These are phyloP conservation scores for Globisporangium heterothallicum DNA, from an alignment of 352 stramenopile species.

Conservation along the genomic window DNA sequence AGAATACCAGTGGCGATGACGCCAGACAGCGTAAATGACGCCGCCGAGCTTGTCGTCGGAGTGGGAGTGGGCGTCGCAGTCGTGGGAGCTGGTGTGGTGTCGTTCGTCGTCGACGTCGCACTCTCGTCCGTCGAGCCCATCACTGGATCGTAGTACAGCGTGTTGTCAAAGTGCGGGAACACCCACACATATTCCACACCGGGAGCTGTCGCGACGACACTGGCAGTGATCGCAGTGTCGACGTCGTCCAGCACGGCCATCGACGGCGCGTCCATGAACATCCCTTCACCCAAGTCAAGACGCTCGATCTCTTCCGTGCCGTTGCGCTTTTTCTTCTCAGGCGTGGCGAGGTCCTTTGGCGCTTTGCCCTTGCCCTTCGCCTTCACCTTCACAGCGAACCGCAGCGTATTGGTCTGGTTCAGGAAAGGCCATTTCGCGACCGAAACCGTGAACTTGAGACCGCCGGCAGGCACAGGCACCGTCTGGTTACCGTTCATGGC, in stretches of 20 bases:
- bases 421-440: conserved; percentile 29
- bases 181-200: conserved; percentile 29
- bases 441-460: conserved; percentile 37
- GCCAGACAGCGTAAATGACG: neutral
- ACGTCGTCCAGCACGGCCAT: conserved; percentile 16
- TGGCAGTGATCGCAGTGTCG: conserved; percentile 20
- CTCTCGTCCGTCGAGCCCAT: conserved; percentile 17
- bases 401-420: conserved; percentile 14
- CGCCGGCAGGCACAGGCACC: conserved; percentile 26
- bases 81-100: neutral
- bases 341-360: neutral
- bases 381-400: conserved; percentile 28
- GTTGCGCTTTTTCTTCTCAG: conserved; percentile 15
- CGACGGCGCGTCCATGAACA: conserved; percentile 32
- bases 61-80: neutral
- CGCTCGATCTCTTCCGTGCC: conserved; percentile 16
- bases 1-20: neutral
- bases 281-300: conserved; percentile 26
- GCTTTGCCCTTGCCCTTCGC: conserved; percentile 17
- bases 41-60: neutral
- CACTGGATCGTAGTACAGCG: conserved; percentile 52
- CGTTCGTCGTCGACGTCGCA: neutral
- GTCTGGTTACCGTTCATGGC: conserved; percentile 27
- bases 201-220: conserved; percentile 10
- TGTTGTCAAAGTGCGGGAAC: conserved; percentile 30